A percentile compares a stretch with the other conserved stretches of the same genome.
Evolutionary conservation across 768 basidiomycete genomes (phyloP).

Genomic region (Termitomyces titanicus): DNA sequence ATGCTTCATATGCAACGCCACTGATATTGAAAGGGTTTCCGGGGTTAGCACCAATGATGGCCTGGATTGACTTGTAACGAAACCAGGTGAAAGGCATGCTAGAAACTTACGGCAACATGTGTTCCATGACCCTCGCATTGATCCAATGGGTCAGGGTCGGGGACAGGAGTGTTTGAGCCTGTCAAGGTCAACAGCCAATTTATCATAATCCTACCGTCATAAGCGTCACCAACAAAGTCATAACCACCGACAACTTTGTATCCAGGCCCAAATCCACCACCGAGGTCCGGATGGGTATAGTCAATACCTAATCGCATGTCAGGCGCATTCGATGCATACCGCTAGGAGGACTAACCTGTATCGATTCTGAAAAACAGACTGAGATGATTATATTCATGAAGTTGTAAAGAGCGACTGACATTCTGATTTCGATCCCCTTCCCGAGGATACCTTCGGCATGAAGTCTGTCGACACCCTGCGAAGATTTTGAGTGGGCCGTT

Average conservation of each 20-base stretch:
- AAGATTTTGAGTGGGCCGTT: neutral
- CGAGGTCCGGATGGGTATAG: conserved; percentile 53
- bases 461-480: conserved; percentile 58
- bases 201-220: conserved; percentile 29
- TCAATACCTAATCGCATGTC: conserved; percentile 30
- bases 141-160: conserved; percentile 50
- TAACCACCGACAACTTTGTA: conserved; percentile 49
- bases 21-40: conserved; percentile 62
- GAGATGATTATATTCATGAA: neutral
- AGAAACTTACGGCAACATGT: conserved; percentile 44
- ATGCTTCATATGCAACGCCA: conserved; percentile 64
- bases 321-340: too few species aligned
- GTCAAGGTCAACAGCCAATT: neutral
- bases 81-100: neutral
- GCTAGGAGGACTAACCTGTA: conserved; percentile 23
- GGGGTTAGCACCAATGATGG: conserved; percentile 61
- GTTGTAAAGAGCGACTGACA: conserved; percentile 32
- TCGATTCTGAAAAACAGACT: conserved; percentile 38
- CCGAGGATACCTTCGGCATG: conserved; percentile 62
- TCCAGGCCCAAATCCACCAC: conserved; percentile 52
- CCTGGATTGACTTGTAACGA: conserved; percentile 25
- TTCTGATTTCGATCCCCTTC: conserved; percentile 63
- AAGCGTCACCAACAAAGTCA: conserved; percentile 57
- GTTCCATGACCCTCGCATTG: conserved; percentile 53
- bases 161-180: conserved; percentile 45